phyloP scores from a whole-genome alignment of 2,329 filamentous ascomycete species.

The Trichoderma simmonsii region DNA sequence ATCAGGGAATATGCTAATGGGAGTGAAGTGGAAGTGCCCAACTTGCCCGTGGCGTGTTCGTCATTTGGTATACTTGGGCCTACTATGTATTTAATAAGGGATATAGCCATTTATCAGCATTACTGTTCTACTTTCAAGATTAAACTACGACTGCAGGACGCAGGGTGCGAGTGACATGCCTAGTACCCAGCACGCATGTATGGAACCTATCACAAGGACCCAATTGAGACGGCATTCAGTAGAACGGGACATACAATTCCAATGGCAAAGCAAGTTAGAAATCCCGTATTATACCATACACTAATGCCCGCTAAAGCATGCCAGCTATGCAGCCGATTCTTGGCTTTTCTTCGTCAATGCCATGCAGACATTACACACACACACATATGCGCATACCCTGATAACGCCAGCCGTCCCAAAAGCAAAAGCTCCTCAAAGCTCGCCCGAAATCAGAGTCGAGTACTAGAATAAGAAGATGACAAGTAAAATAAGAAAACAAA shows the following conservation, averaged over 20 bases:
- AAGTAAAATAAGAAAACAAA: not conserved
- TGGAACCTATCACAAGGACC: not conserved
- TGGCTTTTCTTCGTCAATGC: not conserved
- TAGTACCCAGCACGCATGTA: not conserved
- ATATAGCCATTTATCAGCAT: not conserved
- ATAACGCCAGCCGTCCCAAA: constrained; percentile 6
- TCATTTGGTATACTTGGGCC: not conserved
- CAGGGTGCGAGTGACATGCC: not conserved
- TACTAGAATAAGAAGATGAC: not conserved
- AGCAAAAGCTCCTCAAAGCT: not conserved
- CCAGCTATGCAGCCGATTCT: constrained; percentile 1
- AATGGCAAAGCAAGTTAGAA: not conserved
- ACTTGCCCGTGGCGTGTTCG: constrained; percentile 1
- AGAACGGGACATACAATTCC: not conserved
- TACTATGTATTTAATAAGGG: constrained; percentile 6
- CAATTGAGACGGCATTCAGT: not conserved
- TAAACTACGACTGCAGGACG: not conserved
- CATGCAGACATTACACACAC: not conserved
- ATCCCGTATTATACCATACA: not conserved
- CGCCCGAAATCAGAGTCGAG: not conserved
- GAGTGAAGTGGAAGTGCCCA: not conserved
- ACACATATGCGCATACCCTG: not conserved
- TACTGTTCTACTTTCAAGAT: not conserved
- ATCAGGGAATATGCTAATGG: not conserved
- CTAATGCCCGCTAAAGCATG: not conserved